Conservation (phyloP, 257 asterid species). For the Solanum boliviense region DNA sequence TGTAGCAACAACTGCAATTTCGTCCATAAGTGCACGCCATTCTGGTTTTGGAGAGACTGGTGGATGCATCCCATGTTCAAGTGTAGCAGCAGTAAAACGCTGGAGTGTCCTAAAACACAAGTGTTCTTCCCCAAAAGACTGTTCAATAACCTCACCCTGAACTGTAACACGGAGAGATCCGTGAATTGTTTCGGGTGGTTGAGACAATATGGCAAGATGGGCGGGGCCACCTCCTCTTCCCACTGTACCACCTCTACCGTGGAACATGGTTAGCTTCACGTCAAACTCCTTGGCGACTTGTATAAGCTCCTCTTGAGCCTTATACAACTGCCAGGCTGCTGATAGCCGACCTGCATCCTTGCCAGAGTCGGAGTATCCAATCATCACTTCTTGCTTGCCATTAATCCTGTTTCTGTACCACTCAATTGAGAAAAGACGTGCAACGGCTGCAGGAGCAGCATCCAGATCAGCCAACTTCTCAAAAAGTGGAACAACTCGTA, state of each 20-base stretch:
- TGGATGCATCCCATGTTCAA: slow-evolving; percentile 46
- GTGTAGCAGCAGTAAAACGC: slow-evolving; percentile 42
- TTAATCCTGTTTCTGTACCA: slow-evolving; percentile 40
- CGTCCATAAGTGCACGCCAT: slow-evolving; percentile 49
- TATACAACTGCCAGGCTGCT: slow-evolving; percentile 50
- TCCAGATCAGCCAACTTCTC: slow-evolving; percentile 40
- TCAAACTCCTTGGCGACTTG: slow-evolving; percentile 33
- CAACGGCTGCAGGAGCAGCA: slow-evolving; percentile 50
- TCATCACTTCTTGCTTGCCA: slow-evolving; percentile 51
- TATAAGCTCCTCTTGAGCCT: slow-evolving; percentile 48
- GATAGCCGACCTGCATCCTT: slow-evolving; percentile 52
- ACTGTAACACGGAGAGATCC: slow-evolving; percentile 46
- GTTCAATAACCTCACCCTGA: slow-evolving; percentile 52
- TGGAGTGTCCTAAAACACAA: slow-evolving; percentile 43
- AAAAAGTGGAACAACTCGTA: slow-evolving; percentile 44
- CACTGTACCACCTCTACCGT: slow-evolving; percentile 50
- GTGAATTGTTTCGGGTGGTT: slow-evolving; percentile 45
- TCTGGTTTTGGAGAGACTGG: slow-evolving; percentile 42
- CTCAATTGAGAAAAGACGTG: slow-evolving; percentile 43
- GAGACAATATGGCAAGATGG: slow-evolving; percentile 51
- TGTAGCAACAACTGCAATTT: slow-evolving; percentile 27
- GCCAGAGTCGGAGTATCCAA: slow-evolving; percentile 53
- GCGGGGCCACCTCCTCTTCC: slow-evolving; percentile 60
- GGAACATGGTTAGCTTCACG: slow-evolving; percentile 50
- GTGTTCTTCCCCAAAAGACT: slow-evolving; percentile 44